Percentiles rank a stretch among this genome's conserved stretches.
These are phyloP conservation scores for Cichorium intybus DNA, from an alignment of 140 eudicot species.

Conservation along the genomic window DNA sequence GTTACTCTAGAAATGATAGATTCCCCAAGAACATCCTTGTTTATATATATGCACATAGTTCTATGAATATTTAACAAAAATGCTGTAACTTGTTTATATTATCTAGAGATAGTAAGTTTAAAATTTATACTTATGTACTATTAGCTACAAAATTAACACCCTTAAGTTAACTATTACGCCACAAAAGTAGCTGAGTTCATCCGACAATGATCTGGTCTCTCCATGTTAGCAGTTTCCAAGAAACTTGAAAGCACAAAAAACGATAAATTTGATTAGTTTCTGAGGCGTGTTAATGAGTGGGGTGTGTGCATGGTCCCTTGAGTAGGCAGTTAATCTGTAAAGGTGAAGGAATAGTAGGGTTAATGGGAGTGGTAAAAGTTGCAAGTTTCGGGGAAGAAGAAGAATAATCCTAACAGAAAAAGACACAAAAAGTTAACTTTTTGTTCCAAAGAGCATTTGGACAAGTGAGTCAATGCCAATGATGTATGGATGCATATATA, in stretches of 20 bases:
- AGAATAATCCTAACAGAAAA: conserved; percentile 37
- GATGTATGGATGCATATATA: conserved; percentile 40
- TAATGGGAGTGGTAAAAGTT: conserved; percentile 16
- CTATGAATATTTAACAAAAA: conserved; percentile 6
- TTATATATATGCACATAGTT: conserved; percentile 10
- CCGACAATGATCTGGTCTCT: not conserved
- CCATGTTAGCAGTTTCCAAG: conserved; percentile 14
- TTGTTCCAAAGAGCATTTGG: conserved; percentile 59
- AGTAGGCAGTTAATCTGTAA: conserved; percentile 26
- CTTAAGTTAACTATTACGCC: not conserved
- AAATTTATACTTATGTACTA: not conserved
- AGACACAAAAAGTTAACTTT: conserved; percentile 36
- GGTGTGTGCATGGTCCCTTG: conserved; percentile 14
- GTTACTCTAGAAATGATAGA: conserved; percentile 26
- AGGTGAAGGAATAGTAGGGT: conserved; percentile 16
- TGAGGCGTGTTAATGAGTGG: not conserved
- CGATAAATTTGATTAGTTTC: not conserved
- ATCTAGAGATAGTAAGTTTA: not conserved
- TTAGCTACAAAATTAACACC: not conserved
- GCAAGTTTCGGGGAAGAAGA: conserved; percentile 31
- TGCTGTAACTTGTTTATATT: not conserved
- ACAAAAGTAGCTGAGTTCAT: conserved; percentile 15
- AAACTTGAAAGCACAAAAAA: conserved; percentile 18
- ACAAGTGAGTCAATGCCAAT: conserved; percentile 88
- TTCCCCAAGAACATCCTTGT: conserved; percentile 30